These are phyloP conservation scores for Tetracladium setigerum DNA, from an alignment of 495 filamentous ascomycete species.

Conservation along the genomic window DNA sequence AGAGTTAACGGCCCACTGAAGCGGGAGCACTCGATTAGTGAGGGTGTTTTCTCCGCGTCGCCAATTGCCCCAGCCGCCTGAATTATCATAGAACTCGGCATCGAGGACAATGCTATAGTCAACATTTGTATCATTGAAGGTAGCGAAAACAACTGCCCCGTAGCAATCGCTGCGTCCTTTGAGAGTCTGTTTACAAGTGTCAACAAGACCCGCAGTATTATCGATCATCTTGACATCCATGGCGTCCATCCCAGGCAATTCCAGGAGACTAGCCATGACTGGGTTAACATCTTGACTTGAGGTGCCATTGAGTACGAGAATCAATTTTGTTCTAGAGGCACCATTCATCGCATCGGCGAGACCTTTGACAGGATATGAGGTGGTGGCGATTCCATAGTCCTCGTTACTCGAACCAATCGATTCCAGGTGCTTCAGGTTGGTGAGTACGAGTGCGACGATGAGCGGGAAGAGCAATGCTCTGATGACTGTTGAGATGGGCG, in stretches of 20 bases:
- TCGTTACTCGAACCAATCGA: conserved; percentile 3
- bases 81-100: too few relatives aligned
- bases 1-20: too few relatives aligned
- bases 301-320: conserved; percentile 16
- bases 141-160: conserved; percentile 12
- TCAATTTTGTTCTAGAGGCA: conserved; percentile 2
- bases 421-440: conserved; percentile 5
- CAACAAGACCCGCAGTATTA: conserved; percentile 11
- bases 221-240: neutral
- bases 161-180: conserved; percentile 14
- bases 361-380: conserved; percentile 6
- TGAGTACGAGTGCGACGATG: conserved; percentile 11
- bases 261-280: conserved; percentile 8
- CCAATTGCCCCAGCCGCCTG: neutral
- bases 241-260: neutral
- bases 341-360: conserved; percentile 8
- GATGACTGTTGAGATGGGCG: conserved; percentile 6
- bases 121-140: conserved; percentile 12
- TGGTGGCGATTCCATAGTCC: too few relatives aligned
- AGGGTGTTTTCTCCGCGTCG: too few relatives aligned
- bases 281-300: neutral
- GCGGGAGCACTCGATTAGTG: too few relatives aligned
- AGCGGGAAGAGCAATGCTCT: conserved; percentile 19
- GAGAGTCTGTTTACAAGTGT: conserved; percentile 10
- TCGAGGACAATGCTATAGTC: too few relatives aligned